These are phyloP conservation scores for Cladosporium sp. DNA, from an alignment of 2,329 filamentous ascomycete genomes.

Conservation along the genomic window DNA sequence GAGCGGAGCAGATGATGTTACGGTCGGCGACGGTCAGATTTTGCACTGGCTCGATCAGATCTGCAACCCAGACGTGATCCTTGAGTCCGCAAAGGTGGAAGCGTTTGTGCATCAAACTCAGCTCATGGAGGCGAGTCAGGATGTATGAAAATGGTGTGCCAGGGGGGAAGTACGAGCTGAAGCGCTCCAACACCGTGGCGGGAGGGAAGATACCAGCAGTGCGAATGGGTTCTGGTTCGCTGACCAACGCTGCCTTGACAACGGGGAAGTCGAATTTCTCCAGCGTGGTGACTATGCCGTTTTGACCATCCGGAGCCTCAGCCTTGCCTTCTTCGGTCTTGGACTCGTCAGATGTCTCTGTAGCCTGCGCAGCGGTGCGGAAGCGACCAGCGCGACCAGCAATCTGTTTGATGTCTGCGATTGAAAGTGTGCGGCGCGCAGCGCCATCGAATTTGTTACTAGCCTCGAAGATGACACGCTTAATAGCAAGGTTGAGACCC, in stretches of 20 bases:
- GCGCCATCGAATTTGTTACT: conserved; percentile 70
- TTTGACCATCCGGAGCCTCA: conserved; percentile 25
- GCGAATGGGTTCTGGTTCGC: conserved; percentile 65
- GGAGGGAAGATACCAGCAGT: conserved; percentile 77
- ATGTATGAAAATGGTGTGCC: conserved; percentile 83
- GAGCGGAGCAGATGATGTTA: conserved; percentile 73
- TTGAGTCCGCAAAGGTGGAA: conserved; percentile 71
- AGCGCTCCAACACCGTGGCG: conserved; percentile 68
- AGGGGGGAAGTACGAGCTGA: conserved; percentile 78
- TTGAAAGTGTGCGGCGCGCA: conserved; percentile 59
- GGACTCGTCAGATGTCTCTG: conserved; percentile 34
- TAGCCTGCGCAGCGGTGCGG: conserved; percentile 64
- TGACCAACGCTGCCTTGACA: conserved; percentile 64
- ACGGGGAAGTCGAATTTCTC: conserved; percentile 67
- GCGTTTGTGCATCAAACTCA: conserved; percentile 62
- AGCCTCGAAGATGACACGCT: conserved; percentile 84
- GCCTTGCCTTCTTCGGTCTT: conserved; percentile 31
- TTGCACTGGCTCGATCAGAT: conserved; percentile 71
- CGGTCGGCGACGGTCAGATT: conserved; percentile 72
- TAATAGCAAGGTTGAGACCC: conserved; percentile 89
- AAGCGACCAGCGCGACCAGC: conserved; percentile 89
- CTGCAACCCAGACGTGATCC: conserved; percentile 67
- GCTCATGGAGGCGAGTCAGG: conserved; percentile 71
- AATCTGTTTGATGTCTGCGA: conserved; percentile 91
- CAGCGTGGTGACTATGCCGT: conserved; percentile 79